A percentile compares a stretch with the other conserved stretches of the same genome.
Conservation (phyloP, 1,284 basidiomycete species). For the Neolentinus lepideus region DNA sequence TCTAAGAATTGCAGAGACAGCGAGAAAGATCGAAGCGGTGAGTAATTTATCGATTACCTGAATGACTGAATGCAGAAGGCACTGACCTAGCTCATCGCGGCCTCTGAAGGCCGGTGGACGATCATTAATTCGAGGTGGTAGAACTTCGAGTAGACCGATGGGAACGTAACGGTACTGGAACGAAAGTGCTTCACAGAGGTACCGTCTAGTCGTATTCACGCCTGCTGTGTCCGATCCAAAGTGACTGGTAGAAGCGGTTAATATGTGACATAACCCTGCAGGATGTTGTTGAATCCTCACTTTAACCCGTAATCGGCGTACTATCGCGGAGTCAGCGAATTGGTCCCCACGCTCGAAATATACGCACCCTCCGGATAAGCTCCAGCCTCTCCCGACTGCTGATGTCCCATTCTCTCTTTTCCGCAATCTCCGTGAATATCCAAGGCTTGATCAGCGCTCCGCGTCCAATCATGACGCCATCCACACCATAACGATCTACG, state of each 20-base stretch:
- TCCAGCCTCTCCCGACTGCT: conserved; percentile 87
- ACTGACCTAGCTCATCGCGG: conserved; percentile 76
- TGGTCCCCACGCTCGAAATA: background rate
- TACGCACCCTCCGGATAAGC: conserved; percentile 66
- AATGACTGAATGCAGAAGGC: background rate
- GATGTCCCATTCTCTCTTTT: conserved; percentile 92
- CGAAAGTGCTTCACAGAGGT: conserved; percentile 90
- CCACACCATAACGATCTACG: conserved; percentile 74
- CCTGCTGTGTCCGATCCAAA: conserved; percentile 92
- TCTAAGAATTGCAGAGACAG: conserved; percentile 33
- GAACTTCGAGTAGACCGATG: conserved; percentile 83
- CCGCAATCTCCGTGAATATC: conserved; percentile 96
- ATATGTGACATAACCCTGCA: background rate
- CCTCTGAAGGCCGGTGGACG: conserved; percentile 83
- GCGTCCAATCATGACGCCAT: conserved; percentile 92
- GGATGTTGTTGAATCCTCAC: conserved; percentile 27
- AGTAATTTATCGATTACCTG: background rate
- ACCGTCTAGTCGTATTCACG: conserved; percentile 88
- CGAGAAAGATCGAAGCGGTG: background rate
- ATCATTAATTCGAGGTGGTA: conserved; percentile 85
- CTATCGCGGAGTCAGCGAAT: conserved; percentile 28
- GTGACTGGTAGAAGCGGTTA: conserved; percentile 37
- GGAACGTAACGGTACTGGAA: conserved; percentile 96
- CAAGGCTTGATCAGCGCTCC: conserved; percentile 96
- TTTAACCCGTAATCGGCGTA: conserved; percentile 77